Percentiles rank a stretch among this genome's conserved stretches.
phyloP scores from a whole-genome alignment of 2,329 filamentous ascomycete genomes.

The Tolypocladium amazonense region DNA sequence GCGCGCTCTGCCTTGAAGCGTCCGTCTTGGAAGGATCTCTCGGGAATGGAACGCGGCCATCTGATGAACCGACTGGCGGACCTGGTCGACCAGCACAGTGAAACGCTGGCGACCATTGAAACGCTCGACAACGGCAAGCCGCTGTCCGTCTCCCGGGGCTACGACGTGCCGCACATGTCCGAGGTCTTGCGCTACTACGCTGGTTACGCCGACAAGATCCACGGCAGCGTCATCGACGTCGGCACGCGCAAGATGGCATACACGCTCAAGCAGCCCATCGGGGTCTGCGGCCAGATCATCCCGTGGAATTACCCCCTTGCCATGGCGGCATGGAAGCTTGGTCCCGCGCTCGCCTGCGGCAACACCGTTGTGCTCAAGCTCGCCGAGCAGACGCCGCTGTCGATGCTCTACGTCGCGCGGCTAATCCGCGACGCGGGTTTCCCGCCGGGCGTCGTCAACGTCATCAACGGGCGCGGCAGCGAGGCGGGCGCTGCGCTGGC shows the following conservation, averaged over 20 bases:
- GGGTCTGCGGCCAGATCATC: constrained; percentile 65
- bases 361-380: constrained; percentile 56
- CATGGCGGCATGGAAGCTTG: constrained; percentile 56
- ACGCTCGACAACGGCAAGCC: constrained; percentile 74
- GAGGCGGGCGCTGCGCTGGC: constrained; percentile 60
- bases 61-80: constrained; percentile 63
- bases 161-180: constrained; percentile 45
- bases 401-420: constrained; percentile 53
- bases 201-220: constrained; percentile 70
- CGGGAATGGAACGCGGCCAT: constrained; percentile 54
- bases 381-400: constrained; percentile 57
- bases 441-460: constrained; percentile 67
- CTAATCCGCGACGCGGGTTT: constrained; percentile 66
- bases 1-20: constrained; percentile 60
- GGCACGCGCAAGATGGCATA: constrained; percentile 63
- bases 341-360: constrained; percentile 55
- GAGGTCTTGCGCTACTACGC: constrained; percentile 59
- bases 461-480: constrained; percentile 60
- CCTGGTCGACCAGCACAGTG: constrained; percentile 54
- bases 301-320: constrained; percentile 57
- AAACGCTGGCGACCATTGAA: constrained; percentile 42
- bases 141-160: constrained; percentile 51
- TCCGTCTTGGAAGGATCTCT: constrained; percentile 57
- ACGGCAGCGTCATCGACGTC: constrained; percentile 65
- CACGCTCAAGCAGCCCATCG: constrained; percentile 62